Evolutionary conservation across 257 asterid species (phyloP).

Genomic region (Capsicum baccatum): DNA sequence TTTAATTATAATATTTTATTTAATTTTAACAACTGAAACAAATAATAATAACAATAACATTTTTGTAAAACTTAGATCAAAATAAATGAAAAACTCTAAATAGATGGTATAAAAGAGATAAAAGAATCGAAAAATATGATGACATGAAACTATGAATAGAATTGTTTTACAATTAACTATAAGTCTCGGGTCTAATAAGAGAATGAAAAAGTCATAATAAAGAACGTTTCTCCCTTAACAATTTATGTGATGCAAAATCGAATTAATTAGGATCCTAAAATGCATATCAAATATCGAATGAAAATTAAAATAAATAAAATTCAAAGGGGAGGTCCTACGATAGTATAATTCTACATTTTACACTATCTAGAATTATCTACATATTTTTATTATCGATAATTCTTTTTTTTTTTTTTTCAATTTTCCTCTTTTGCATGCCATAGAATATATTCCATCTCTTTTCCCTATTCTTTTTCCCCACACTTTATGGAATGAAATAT

Average conservation of each 20-base stretch:
- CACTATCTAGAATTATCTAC: not conserved
- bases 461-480: not conserved
- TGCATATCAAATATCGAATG: rapidly evolving
- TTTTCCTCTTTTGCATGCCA: not conserved
- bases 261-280: not conserved
- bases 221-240: not conserved
- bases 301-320: not conserved
- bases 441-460: conserved; percentile 15
- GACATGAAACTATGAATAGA: no score
- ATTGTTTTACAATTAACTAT: no score
- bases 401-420: not conserved
- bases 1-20: not conserved
- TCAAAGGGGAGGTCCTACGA: not conserved
- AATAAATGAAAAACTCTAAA: not conserved
- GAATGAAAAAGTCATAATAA: no score
- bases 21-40: not conserved
- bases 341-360: not conserved
- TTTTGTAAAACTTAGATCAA: not conserved
- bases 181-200: no score
- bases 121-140: no score
- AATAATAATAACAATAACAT: not conserved
- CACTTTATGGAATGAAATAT: conserved; percentile 18
- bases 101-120: not conserved
- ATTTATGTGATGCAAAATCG: not conserved
- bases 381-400: not conserved